Evolutionary conservation across 2,329 filamentous ascomycete genomes (phyloP), one percentile per base, ranked within the genome.

Genomic region (Macrophomina phaseolina): DNA sequence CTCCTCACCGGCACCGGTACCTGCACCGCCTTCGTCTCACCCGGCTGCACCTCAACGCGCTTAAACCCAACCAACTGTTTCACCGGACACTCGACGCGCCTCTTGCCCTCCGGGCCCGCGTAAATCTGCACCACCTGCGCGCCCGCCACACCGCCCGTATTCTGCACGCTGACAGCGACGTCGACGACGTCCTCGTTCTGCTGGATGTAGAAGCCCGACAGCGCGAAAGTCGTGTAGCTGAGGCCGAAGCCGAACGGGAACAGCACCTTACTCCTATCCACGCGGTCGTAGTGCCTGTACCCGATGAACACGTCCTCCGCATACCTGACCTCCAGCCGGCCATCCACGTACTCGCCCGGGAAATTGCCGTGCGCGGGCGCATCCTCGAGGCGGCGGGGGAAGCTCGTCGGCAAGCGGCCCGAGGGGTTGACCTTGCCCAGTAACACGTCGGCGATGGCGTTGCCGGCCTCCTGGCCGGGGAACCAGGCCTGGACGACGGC

Each of bases 401-500:
- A 92, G 0, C 89, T 90, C 23, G 93, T 82, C 0, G 91, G 90
- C 1, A 94, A 83, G 76, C 93, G 93, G 11, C 88, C 91, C 68
- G 87, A 89, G 0, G 92, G 92, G 74, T 91, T 93, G 56, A 87
- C 85, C 68, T 89, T 86, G 60, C 91, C 90, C 70, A 92, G 91
- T 0, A 94, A 81, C 2, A 94, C 84, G 70, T 94, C 91, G 0
- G 90, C 91, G 69, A 96, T 90, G 11, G 89, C 89, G 73, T 94
- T 93, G 8, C 92, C 92, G 6, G 90, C 90, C 80, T 96, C 92
- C 73, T 95, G 92, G 16, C 92, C 92, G 67, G 91, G 91, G 73
- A 93, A 95, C 91, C 91, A 95, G 7, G 91, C 85, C 74, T 93
- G 90, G 0, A 93, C 73, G 36, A 93, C 87, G 2, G 89, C 86